Evolutionary conservation across 192 early-diverging fungal genomes (phyloP).

Genomic region (Haplosporangium gracile): DNA sequence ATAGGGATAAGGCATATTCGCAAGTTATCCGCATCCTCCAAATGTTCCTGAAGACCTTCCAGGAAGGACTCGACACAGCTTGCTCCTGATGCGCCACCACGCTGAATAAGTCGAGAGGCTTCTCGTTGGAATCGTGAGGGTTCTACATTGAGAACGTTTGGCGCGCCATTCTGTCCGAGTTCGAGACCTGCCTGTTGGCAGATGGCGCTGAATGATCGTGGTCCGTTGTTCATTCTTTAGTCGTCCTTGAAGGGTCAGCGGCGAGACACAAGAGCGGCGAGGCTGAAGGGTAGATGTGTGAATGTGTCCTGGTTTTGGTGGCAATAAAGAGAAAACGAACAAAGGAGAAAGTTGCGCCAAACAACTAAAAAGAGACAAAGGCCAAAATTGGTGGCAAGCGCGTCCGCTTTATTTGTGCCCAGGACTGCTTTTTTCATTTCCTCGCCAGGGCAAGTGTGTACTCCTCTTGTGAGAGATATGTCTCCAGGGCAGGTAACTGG

Average conservation of each 20-base stretch:
- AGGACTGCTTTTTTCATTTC: background rate
- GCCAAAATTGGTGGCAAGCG: slow-evolving; percentile 13
- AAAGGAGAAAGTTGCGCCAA: background rate
- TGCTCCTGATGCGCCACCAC: slow-evolving; percentile 3
- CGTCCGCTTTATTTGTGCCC: background rate
- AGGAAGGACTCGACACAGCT: slow-evolving; percentile 40
- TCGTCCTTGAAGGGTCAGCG: background rate
- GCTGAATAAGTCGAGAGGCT: slow-evolving; percentile 23
- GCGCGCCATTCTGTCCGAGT: slow-evolving; percentile 20
- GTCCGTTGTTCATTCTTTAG: slow-evolving; percentile 6
- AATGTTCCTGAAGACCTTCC: slow-evolving; percentile 45
- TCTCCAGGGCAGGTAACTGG: background rate
- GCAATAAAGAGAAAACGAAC: background rate
- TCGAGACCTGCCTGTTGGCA: slow-evolving; percentile 40
- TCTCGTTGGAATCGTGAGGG: slow-evolving; percentile 44
- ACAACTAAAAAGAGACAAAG: background rate
- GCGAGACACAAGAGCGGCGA: background rate
- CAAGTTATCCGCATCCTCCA: slow-evolving; percentile 39
- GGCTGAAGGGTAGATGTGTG: background rate
- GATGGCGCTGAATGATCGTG: slow-evolving; percentile 27
- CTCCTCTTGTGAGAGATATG: background rate
- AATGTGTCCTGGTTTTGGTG: background rate
- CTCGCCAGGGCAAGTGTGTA: too few relatives aligned
- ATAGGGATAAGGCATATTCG: slow-evolving; percentile 42
- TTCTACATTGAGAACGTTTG: slow-evolving; percentile 29